Percentiles rank a stretch among this genome's conserved stretches.
phyloP scores from a whole-genome alignment of 2,329 filamentous ascomycete genomes.

The Arthrobotrys conoides region DNA sequence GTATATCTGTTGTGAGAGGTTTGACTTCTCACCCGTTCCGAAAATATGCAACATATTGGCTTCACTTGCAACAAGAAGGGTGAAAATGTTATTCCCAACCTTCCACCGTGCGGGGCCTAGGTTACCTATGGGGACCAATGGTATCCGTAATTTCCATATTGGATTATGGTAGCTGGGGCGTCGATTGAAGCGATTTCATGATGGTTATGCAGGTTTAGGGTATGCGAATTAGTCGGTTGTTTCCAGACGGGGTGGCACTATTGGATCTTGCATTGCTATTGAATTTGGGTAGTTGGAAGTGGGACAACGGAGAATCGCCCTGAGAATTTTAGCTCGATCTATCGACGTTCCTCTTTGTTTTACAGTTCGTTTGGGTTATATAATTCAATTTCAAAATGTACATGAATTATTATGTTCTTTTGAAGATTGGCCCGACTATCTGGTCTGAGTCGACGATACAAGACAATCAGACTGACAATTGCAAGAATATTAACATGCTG shows the following conservation, averaged over 20 bases:
- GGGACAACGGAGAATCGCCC: conserved; percentile 68
- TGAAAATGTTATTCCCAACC: conserved; percentile 46
- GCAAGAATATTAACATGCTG: background rate
- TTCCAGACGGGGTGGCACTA: too few species aligned
- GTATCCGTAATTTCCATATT: too few species aligned
- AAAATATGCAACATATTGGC: conserved; percentile 31
- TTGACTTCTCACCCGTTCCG: conserved; percentile 66
- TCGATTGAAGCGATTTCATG: too few species aligned
- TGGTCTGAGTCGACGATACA: background rate
- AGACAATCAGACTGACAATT: background rate
- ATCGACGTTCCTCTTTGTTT: background rate
- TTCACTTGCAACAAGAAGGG: conserved; percentile 49
- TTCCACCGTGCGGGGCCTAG: conserved; percentile 66
- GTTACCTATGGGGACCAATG: too few species aligned
- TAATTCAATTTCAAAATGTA: background rate
- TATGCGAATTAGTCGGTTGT: too few species aligned
- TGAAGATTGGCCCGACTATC: background rate
- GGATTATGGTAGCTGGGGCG: too few species aligned
- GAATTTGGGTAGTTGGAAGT: conserved; percentile 69
- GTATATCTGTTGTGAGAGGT: conserved; percentile 65
- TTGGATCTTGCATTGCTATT: conserved; percentile 68
- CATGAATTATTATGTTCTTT: background rate
- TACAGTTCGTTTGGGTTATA: background rate
- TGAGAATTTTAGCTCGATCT: background rate
- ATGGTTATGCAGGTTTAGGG: too few species aligned